Evolutionary conservation across 208 protist species (phyloP).

Genomic region (Herpetomonas muscarum): DNA sequence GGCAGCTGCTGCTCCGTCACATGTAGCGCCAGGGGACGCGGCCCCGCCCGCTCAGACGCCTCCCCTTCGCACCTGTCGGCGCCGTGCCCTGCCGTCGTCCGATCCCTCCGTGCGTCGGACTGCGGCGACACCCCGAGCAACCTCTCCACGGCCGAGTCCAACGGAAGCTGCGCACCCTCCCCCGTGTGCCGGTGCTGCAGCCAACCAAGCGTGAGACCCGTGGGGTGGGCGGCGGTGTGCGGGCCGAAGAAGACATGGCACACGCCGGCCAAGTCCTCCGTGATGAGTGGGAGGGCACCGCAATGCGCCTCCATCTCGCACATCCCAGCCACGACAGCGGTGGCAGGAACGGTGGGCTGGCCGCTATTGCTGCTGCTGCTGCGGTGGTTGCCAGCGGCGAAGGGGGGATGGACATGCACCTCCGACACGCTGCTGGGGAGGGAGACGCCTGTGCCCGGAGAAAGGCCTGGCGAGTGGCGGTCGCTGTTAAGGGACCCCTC

Average conservation of each 20-base stretch:
- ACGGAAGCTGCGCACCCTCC: too few relatives aligned
- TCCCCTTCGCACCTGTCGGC: neutral
- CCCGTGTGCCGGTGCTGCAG: constrained; percentile 28
- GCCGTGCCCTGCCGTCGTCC: neutral
- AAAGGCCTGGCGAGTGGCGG: neutral
- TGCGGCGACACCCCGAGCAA: too few relatives aligned
- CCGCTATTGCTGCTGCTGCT: neutral
- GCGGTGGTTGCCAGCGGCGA: neutral
- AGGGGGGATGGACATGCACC: neutral
- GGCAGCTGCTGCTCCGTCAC: constrained; percentile 48
- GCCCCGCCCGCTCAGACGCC: neutral
- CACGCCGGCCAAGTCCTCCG: constrained; percentile 35
- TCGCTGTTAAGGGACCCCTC: too few relatives aligned
- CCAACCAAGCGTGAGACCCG: constrained; percentile 11
- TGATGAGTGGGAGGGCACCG: constrained; percentile 11
- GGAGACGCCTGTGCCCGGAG: neutral
- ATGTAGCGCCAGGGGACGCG: constrained; percentile 37
- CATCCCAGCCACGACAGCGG: neutral
- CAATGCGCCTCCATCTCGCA: neutral
- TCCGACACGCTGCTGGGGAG: neutral
- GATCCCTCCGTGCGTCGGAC: too few relatives aligned
- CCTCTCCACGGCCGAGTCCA: too few relatives aligned
- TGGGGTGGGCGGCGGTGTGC: constrained; percentile 8
- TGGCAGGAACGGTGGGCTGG: neutral
- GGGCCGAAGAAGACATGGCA: constrained; percentile 30